Evolutionary conservation across 2,329 filamentous ascomycete genomes (phyloP).

Genomic region (Torrubiella hemipterigena): DNA sequence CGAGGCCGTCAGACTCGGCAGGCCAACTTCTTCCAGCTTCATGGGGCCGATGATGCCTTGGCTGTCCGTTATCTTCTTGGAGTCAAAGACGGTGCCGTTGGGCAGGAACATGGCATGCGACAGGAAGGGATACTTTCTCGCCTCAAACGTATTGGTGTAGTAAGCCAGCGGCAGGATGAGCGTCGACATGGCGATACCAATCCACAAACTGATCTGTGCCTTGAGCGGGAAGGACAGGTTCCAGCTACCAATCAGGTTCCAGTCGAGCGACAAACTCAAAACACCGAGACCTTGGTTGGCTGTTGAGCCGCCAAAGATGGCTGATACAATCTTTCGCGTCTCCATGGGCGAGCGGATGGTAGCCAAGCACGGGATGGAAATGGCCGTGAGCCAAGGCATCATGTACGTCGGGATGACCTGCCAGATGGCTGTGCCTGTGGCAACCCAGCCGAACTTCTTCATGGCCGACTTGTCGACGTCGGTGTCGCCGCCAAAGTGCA

Average conservation of each 20-base stretch:
- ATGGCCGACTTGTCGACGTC: constrained; percentile 14
- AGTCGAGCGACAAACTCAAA: constrained; percentile 27
- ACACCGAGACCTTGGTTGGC: constrained; percentile 25
- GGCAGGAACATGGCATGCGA: constrained; percentile 15
- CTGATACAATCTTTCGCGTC: constrained; percentile 12
- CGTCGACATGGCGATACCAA: constrained; percentile 24
- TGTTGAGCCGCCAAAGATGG: constrained; percentile 27
- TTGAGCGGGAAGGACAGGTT: constrained; percentile 24
- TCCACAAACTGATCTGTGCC: constrained; percentile 21
- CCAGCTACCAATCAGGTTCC: constrained; percentile 27
- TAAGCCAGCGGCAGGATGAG: constrained; percentile 23
- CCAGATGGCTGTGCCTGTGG: constrained; percentile 26
- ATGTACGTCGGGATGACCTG: constrained; percentile 35
- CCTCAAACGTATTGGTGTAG: constrained; percentile 27
- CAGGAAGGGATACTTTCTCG: constrained; percentile 19
- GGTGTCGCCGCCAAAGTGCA: constrained; percentile 19
- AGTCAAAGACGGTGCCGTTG: constrained; percentile 14
- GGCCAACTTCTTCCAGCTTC: constrained; percentile 13
- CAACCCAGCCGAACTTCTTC: constrained; percentile 15
- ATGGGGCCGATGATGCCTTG: constrained; percentile 13
- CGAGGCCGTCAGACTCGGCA: constrained; percentile 15
- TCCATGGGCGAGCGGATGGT: constrained; percentile 20
- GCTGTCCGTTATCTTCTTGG: constrained; percentile 11
- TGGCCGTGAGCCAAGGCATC: constrained; percentile 25
- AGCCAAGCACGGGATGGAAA: constrained; percentile 33